Conservation (phyloP, 495 filamentous ascomycete species). For the Diplogelasinospora grovesii region DNA sequence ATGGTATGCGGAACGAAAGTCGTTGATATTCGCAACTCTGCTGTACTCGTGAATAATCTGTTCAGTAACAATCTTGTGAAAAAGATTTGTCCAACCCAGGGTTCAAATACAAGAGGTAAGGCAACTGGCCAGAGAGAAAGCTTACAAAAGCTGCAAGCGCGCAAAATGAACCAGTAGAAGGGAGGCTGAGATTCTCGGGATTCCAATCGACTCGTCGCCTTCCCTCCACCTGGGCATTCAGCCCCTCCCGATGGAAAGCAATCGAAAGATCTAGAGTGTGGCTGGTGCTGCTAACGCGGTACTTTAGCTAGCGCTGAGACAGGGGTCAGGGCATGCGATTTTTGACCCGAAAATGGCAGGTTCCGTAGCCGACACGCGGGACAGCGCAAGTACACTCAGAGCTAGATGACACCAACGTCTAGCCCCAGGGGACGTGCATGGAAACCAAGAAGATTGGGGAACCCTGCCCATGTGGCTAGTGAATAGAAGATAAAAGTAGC, state of each 20-base stretch:
- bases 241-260: slow-evolving; percentile 33
- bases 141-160: slow-evolving; percentile 19
- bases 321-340: neutral
- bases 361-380: neutral
- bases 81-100: slow-evolving; percentile 8
- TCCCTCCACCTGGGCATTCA: slow-evolving; percentile 21
- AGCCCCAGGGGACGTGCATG: slow-evolving; percentile 10
- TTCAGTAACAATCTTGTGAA: neutral
- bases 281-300: slow-evolving; percentile 23
- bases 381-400: slow-evolving; percentile 9
- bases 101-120: slow-evolving; percentile 6
- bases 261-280: slow-evolving; percentile 33
- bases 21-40: no score
- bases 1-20: no score
- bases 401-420: slow-evolving; percentile 1
- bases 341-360: neutral
- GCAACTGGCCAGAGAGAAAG: slow-evolving; percentile 3
- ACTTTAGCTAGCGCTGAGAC: slow-evolving; percentile 1
- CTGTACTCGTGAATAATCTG: neutral
- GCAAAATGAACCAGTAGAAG: slow-evolving; percentile 4
- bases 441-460: slow-evolving; percentile 9
- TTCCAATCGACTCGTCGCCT: slow-evolving; percentile 25
- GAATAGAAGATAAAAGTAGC: no score
- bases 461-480: slow-evolving; percentile 15
- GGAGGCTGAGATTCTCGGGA: slow-evolving; percentile 29